These are phyloP conservation scores for Paecilomyces variotii DNA, from an alignment of 2,329 filamentous ascomycete genomes.

Conservation along the genomic window DNA sequence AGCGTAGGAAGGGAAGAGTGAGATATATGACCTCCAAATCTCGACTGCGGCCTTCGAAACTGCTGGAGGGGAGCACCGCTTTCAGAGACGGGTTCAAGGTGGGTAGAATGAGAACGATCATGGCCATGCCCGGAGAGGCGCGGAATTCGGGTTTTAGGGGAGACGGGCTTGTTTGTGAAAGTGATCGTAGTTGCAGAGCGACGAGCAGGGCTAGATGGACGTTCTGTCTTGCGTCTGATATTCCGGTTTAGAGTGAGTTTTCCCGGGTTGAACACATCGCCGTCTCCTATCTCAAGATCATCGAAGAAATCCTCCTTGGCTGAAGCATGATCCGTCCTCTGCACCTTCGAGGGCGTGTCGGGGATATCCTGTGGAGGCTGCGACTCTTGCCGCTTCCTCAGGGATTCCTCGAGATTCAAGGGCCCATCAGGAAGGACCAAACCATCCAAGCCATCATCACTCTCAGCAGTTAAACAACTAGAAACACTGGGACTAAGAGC, in stretches of 20 bases:
- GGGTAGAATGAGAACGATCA: constrained; percentile 61
- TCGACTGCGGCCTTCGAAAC: constrained; percentile 57
- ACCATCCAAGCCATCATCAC: constrained; percentile 87
- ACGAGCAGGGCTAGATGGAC: constrained; percentile 61
- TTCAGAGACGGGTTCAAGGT: constrained; percentile 86
- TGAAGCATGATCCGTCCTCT: constrained; percentile 13
- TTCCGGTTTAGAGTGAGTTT: constrained; percentile 87
- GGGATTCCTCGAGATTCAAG: constrained; percentile 70
- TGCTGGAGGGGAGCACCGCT: constrained; percentile 64
- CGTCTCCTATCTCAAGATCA: constrained; percentile 78
- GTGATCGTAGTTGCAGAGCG: constrained; percentile 74
- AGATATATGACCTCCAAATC: constrained; percentile 56
- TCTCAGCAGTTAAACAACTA: constrained; percentile 84
- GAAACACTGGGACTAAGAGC: constrained; percentile 87
- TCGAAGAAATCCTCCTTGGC: constrained; percentile 69
- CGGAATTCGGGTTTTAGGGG: constrained; percentile 62
- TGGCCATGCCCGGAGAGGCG: constrained; percentile 65
- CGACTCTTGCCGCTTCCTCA: constrained; percentile 60
- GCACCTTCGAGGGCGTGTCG: constrained; percentile 23
- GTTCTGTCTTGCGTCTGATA: constrained; percentile 71
- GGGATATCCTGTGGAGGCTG: constrained; percentile 18
- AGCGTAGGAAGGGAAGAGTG: constrained; percentile 62
- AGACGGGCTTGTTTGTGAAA: constrained; percentile 71
- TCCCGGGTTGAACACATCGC: constrained; percentile 68
- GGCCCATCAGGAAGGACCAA: constrained; percentile 76